Base-by-base conservation (phyloP, 2,329 filamentous ascomycete species). In the Golovinomyces cichoracearum region DNA sequence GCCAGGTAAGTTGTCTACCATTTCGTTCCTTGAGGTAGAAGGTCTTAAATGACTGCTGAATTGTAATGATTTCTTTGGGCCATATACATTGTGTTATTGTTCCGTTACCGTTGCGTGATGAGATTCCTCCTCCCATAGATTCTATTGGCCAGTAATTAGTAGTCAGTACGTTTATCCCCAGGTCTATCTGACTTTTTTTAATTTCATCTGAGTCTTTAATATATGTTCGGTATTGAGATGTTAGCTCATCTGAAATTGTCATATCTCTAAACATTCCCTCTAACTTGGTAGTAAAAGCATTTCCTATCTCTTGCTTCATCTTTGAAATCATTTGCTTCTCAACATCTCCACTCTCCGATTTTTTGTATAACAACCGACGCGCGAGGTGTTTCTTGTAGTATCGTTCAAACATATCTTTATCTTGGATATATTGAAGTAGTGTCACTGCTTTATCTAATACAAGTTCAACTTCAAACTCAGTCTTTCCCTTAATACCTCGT, bases 221-320 rank as follows among this genome's bases (percentile, higher is more conserved):
- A 53, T 88, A 74, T 15, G 73, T 71, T 54, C 78, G 80, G 65
- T 92, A 95, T 49, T 73, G 76, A 12, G 75, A 65, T 0, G 82
- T 84, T 23, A 94, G 71, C 54, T 93, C 88, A 49, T 80, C 76
- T 0, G 86, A 94, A 12, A 86, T 76, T 15, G 79, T 76, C 74
- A 95, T 86, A 59, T 98, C 90, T 64, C 85, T 86, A 68, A 98
- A 94, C 85, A 98, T 95, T 54, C 85, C 82, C 60, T 98, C 90
- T 41, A 98, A 75, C 61, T 92, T 93, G 58, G 76, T 69, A 0
- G 90, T 95, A 61, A 95, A 95, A 55, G 85, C 79, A 61, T 92
- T 93, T 35, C 90, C 90, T 48, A 95, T 76, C 62, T 94, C 88
- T 59, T 90, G 76, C 70, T 94, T 95, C 85, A 98, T 94, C 53